Base-by-base conservation (phyloP, 257 asterid species). In the Vinca minor region DNA sequence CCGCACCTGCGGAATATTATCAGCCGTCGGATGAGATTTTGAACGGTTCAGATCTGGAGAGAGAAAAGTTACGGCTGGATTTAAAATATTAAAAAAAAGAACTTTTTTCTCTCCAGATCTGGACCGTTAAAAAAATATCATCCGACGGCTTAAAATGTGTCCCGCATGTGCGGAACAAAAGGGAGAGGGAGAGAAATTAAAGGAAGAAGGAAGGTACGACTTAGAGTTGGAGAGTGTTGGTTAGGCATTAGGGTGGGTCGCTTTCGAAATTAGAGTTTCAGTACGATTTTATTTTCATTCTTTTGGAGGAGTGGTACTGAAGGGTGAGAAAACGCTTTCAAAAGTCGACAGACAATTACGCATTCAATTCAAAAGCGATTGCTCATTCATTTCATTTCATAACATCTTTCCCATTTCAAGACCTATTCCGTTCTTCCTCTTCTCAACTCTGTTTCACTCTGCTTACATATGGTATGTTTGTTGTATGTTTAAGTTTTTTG, bases 241-340 rank as follows among this genome's bases (percentile, higher is more conserved):
- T n/a, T n/a, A n/a, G n/a, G n/a, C n/a, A n/a, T n/a, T n/a, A n/a
- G n/a, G 7, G 82, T 68, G 65, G 57, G 94, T 84, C 91, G 53
- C 73, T 75, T 63, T 87, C 83, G 65, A 58, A 50, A 47, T n/a
- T 66, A 76, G 72, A 77, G 47, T 50, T 64, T 15, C 23, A 66
- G 63, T 78, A 72, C 65, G 73, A 64, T 65, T 68, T 70, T 34
- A 34, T 34, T 34, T 64, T 69, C 62, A 67, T 74, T 73, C 65
- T 58, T 77, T 73, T 77, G 79, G 81, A 86, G 80, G 69, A 71
- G 36, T 60, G 73, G 67, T 74, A n/a, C n/a, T n/a, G n/a, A n/a
- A n/a, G n/a, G n/a, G n/a, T n/a, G n/a, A 83, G 63, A 69, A 29
- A 58, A 74, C 70, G 81, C 81, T 84, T 79, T 85, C 92, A 71